A percentile compares a stretch with the other conserved stretches of the same genome.
These are phyloP conservation scores for Vigna radiata DNA, from an alignment of 306 rosid genomes.

Conservation along the genomic window DNA sequence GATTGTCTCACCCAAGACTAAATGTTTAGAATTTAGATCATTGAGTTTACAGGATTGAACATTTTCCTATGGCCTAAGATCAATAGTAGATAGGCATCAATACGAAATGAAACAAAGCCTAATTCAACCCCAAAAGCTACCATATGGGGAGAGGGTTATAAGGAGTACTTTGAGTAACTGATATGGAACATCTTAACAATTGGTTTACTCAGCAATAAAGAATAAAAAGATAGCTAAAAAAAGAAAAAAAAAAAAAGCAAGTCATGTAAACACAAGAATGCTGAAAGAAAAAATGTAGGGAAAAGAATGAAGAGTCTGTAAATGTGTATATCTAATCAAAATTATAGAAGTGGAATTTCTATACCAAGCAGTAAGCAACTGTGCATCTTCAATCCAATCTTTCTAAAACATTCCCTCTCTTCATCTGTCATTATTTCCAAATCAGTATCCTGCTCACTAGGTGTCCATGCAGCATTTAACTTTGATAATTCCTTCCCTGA, in stretches of 20 bases:
- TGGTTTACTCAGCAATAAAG: slow-evolving; percentile 18
- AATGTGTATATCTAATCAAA: slow-evolving; percentile 27
- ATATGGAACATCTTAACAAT: neutral
- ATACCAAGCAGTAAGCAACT: slow-evolving; percentile 73
- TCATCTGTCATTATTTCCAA: slow-evolving; percentile 74
- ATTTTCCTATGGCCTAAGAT: too few species aligned
- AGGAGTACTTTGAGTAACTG: neutral
- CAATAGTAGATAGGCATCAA: too few species aligned
- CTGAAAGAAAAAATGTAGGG: neutral
- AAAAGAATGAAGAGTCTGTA: neutral
- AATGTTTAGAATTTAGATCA: too few species aligned
- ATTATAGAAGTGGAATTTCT: slow-evolving; percentile 17
- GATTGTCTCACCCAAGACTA: too few species aligned
- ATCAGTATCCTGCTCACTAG: slow-evolving; percentile 65
- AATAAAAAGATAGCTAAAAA: slow-evolving; percentile 5
- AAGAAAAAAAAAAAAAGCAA: neutral
- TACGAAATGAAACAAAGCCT: too few species aligned
- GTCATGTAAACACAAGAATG: neutral
- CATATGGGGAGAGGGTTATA: neutral
- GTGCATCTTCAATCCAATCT: slow-evolving; percentile 72
- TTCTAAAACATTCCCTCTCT: slow-evolving; percentile 76
- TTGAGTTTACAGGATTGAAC: too few species aligned
- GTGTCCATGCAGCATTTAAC: slow-evolving; percentile 66
- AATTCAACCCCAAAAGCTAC: too few species aligned
- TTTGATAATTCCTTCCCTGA: slow-evolving; percentile 61